These are phyloP conservation scores for Kokia cookei DNA, from an alignment of 441 rosid genomes.

Conservation along the genomic window DNA sequence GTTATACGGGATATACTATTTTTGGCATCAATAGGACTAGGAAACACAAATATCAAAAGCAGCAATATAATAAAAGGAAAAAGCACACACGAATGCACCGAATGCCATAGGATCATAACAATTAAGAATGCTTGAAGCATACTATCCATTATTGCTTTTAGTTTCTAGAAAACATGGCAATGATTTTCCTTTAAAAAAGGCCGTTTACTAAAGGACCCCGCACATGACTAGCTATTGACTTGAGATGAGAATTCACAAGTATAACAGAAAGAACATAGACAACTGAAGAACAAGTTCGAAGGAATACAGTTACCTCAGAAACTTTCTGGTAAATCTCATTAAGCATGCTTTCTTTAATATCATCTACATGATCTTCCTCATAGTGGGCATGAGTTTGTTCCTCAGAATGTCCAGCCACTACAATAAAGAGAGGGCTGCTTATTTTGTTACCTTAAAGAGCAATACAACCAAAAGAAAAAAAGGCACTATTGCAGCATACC, in stretches of 20 bases:
- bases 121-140: background rate
- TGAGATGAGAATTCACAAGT: background rate
- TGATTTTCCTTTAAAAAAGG: background rate
- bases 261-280: background rate
- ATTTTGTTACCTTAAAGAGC: background rate
- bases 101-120: background rate
- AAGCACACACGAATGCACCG: background rate
- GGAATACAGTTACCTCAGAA: conserved; percentile 28
- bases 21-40: background rate
- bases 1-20: background rate
- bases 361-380: conserved; percentile 33
- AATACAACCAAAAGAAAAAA: background rate
- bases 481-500: conserved; percentile 31
- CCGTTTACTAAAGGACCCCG: background rate
- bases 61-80: background rate
- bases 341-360: conserved; percentile 31
- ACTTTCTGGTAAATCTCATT: conserved; percentile 34
- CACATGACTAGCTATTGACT: background rate
- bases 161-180: background rate
- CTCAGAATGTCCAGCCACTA: conserved; percentile 30
- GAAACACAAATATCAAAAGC: background rate
- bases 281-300: background rate
- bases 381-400: conserved; percentile 14
- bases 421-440: background rate
- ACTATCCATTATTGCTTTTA: background rate